Conservation (phyloP, 345 rosid species). For the Hevea brasiliensis region DNA sequence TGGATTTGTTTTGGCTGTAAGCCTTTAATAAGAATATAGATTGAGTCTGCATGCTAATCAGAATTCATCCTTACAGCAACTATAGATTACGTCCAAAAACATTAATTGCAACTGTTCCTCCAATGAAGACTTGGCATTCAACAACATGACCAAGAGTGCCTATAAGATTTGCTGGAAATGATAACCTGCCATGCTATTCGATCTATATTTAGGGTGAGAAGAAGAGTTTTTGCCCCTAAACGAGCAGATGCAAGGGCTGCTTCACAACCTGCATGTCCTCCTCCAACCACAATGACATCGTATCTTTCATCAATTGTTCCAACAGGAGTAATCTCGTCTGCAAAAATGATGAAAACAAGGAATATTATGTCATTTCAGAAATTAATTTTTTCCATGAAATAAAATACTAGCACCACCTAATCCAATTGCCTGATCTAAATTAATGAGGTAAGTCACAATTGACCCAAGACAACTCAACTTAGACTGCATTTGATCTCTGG, state of each 20-base stretch:
- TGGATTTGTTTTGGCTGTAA: neutral
- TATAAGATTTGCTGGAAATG: neutral
- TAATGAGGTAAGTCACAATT: neutral
- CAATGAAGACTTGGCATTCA: neutral
- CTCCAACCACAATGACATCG: conserved; percentile 93
- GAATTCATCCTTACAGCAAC: neutral
- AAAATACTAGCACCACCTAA: neutral
- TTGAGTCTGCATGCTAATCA: neutral
- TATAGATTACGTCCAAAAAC: neutral
- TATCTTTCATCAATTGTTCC: conserved; percentile 55
- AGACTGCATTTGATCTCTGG: too few species aligned
- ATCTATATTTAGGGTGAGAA: conserved; percentile 84
- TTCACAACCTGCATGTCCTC: conserved; percentile 56
- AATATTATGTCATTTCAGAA: neutral
- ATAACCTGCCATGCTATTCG: conserved; percentile 95
- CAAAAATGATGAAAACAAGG: conserved; percentile 16
- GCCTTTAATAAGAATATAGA: neutral
- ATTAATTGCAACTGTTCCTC: neutral
- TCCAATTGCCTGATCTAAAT: neutral
- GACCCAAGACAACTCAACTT: neutral
- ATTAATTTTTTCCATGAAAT: neutral
- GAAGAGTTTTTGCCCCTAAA: conserved; percentile 85
- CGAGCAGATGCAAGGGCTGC: conserved; percentile 92
- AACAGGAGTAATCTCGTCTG: conserved; percentile 33
- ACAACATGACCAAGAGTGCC: neutral